phyloP scores from a whole-genome alignment of 257 asterid species.

The Fraxinus anomala region DNA sequence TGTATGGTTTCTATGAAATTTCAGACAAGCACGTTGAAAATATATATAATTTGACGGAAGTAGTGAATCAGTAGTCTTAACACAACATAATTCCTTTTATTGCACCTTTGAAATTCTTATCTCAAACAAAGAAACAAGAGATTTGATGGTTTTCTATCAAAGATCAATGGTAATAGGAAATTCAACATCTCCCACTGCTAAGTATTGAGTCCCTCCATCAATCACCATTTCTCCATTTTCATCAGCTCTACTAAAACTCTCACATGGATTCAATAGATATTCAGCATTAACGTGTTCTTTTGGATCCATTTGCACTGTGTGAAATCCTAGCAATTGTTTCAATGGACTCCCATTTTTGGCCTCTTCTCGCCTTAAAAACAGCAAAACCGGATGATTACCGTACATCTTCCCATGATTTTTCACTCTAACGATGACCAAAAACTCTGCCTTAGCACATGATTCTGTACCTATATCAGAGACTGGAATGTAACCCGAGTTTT shows the following conservation, averaged over 20 bases:
- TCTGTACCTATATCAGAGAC: conserved; percentile 33
- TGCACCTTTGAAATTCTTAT: neutral
- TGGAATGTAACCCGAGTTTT: conserved; percentile 10
- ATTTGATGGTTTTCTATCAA: conserved; percentile 10
- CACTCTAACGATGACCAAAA: conserved; percentile 33
- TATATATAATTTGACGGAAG: too few relatives aligned
- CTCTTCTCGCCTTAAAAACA: conserved; percentile 39
- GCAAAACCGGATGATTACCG: conserved; percentile 64
- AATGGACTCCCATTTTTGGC: conserved; percentile 33
- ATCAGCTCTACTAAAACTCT: conserved; percentile 46
- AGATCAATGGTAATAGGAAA: conserved; percentile 28
- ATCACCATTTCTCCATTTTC: conserved; percentile 54
- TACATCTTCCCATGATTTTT: conserved; percentile 48
- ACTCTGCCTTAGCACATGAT: conserved; percentile 28
- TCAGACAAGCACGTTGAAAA: too few relatives aligned
- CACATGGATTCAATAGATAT: conserved; percentile 54
- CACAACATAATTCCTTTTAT: neutral
- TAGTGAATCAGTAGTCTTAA: neutral
- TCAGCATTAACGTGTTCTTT: conserved; percentile 34
- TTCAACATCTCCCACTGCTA: conserved; percentile 55
- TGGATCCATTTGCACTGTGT: conserved; percentile 41
- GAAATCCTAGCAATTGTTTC: conserved; percentile 60
- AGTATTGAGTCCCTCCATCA: conserved; percentile 47
- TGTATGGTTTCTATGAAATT: too few relatives aligned
- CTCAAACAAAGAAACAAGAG: neutral